Evolutionary conservation across 495 filamentous ascomycete species (phyloP).

Genomic region (Neurospora africana): DNA sequence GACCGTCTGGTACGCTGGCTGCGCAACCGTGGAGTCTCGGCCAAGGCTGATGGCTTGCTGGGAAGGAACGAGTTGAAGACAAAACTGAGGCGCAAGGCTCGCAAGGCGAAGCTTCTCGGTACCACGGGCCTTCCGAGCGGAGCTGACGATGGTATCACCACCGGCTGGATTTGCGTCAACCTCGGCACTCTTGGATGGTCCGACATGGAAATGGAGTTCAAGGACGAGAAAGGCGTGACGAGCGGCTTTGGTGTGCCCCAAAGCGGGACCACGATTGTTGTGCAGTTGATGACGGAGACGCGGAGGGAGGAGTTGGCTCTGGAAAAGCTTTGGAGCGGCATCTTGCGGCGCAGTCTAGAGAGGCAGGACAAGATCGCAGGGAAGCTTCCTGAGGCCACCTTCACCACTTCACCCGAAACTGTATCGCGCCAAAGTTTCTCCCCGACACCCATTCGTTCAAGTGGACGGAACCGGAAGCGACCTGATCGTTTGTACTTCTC

Average conservation of each 20-base stretch:
- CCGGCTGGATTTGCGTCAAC: constrained; percentile 94
- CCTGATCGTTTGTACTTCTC: constrained; percentile 19
- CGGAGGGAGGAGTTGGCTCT: constrained; percentile 76
- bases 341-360: constrained; percentile 12
- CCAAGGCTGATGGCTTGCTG: constrained; percentile 77
- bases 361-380: constrained; percentile 1
- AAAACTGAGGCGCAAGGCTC: constrained; percentile 69
- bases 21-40: constrained; percentile 57
- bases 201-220: constrained; percentile 29
- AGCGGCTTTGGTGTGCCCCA: constrained; percentile 65
- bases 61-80: constrained; percentile 86
- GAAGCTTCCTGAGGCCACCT: neutral
- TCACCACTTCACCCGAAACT: neutral
- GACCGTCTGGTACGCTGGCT: constrained; percentile 84
- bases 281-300: constrained; percentile 83
- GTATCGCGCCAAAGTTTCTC: neutral
- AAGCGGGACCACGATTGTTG: constrained; percentile 53
- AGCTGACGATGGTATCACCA: constrained; percentile 69
- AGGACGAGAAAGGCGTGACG: constrained; percentile 37
- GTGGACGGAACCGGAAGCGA: neutral
- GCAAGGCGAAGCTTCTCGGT: constrained; percentile 63
- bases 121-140: constrained; percentile 36
- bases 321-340: constrained; percentile 63
- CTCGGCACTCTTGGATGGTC: constrained; percentile 55
- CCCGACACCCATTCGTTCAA: neutral